phyloP scores from a whole-genome alignment of 768 basidiomycete genomes.

The Leucocoprinus leucothites region DNA sequence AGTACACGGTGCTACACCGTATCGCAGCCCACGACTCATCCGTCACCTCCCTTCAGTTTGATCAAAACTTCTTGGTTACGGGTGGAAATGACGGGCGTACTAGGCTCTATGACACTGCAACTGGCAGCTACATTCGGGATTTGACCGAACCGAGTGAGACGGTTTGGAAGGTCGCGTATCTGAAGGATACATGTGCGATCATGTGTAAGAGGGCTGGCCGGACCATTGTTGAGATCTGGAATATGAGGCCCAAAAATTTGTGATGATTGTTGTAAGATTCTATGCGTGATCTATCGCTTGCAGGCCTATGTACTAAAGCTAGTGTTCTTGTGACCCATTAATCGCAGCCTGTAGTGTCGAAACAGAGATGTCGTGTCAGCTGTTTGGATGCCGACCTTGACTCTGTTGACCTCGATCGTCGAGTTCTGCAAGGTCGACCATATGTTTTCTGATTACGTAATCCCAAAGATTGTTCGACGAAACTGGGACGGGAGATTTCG shows the following conservation, averaged over 20 bases:
- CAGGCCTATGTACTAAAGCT: neutral
- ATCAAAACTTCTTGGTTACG: constrained; percentile 76
- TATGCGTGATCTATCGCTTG: neutral
- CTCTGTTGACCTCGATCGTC: neutral
- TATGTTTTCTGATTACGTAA: constrained; percentile 6
- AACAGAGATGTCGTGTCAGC: neutral
- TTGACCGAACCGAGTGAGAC: constrained; percentile 74
- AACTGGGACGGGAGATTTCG: neutral
- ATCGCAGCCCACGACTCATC: constrained; percentile 88
- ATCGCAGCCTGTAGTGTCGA: neutral
- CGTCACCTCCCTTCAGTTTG: constrained; percentile 86
- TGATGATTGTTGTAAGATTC: neutral
- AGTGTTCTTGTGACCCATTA: neutral
- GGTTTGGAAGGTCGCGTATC: constrained; percentile 85
- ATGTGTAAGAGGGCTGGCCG: constrained; percentile 78
- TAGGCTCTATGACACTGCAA: constrained; percentile 63
- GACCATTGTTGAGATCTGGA: constrained; percentile 89
- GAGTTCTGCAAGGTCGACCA: neutral
- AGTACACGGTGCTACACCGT: constrained; percentile 49
- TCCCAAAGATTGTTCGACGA: neutral
- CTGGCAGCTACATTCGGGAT: constrained; percentile 71
- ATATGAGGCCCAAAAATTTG: constrained; percentile 43
- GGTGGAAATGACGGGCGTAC: constrained; percentile 87
- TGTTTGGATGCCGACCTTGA: no score
- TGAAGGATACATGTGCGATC: constrained; percentile 61